Percentiles rank a stretch among this genome's conserved stretches.
Conservation (phyloP, 1,139 yeast genomes). For the Diutina ranongensis region DNA sequence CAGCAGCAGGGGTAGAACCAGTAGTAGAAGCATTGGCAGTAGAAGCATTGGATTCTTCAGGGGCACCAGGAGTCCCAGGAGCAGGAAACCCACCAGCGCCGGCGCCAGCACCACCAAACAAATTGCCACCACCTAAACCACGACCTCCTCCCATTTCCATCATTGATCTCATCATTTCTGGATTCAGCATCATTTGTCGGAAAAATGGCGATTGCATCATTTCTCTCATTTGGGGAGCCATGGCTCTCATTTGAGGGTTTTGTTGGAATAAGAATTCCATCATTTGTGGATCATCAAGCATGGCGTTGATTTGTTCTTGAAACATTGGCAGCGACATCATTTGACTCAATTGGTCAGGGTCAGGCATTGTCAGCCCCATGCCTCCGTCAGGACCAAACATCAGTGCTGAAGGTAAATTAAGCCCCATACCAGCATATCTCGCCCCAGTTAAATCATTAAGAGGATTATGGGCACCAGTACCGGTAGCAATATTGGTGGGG, state of each 20-base stretch:
- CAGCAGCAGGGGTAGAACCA: constrained; percentile 7
- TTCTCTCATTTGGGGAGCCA: constrained; percentile 86
- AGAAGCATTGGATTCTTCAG: constrained; percentile 10
- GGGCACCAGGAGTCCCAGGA: constrained; percentile 30
- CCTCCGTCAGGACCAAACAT: constrained; percentile 97
- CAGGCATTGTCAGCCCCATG: constrained; percentile 50
- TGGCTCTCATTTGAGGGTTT: constrained; percentile 70
- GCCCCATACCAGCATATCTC: constrained; percentile 75
- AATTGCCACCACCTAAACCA: constrained; percentile 19
- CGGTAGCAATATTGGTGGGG: constrained; percentile 75
- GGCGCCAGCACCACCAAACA: constrained; percentile 9
- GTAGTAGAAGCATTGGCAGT: constrained; percentile 10
- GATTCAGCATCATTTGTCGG: constrained; percentile 77
- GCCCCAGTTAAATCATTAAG: constrained; percentile 91
- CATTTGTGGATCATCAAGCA: constrained; percentile 73
- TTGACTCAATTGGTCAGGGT: constrained; percentile 57
- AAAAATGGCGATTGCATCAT: constrained; percentile 77
- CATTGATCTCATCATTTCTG: constrained; percentile 75
- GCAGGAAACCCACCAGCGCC: constrained; percentile 37
- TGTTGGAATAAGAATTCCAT: constrained; percentile 73
- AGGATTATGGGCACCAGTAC: constrained; percentile 83
- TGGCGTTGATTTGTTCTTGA: constrained; percentile 69
- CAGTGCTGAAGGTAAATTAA: constrained; percentile 77
- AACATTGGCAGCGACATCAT: constrained; percentile 77
- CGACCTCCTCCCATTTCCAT: constrained; percentile 48